Conservation (phyloP, 768 basidiomycete genomes). For the Rhodotorula kratochvilovae region DNA sequence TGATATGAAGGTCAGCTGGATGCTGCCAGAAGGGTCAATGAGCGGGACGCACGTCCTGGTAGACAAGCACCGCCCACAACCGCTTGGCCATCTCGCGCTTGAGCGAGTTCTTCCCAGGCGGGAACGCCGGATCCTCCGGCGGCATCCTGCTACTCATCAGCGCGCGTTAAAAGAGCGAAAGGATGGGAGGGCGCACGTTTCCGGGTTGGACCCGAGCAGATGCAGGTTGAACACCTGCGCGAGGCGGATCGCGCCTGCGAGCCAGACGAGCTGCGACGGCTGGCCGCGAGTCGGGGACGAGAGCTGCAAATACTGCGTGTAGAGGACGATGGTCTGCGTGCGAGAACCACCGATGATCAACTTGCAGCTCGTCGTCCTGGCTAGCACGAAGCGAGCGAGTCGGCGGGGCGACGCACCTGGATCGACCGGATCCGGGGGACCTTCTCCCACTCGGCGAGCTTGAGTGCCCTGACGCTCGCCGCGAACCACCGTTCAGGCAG, state of each 20-base stretch:
- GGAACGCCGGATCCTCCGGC: conserved; percentile 35
- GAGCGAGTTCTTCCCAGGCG: conserved; percentile 33
- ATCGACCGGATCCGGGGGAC: conserved; percentile 33
- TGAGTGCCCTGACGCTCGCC: conserved; percentile 30
- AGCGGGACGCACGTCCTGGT: conserved; percentile 27
- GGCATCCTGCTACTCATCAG: conserved; percentile 31
- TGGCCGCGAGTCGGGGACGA: conserved; percentile 34
- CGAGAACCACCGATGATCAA: neutral
- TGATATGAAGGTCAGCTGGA: neutral
- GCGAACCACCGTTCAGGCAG: conserved; percentile 30
- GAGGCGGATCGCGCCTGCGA: conserved; percentile 29
- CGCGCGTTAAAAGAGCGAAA: too few relatives aligned
- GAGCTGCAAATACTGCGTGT: conserved; percentile 39
- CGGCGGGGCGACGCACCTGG: conserved; percentile 13
- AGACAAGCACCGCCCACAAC: conserved; percentile 35
- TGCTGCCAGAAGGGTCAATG: neutral
- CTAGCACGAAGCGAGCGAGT: too few relatives aligned
- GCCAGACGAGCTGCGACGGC: conserved; percentile 35
- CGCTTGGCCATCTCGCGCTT: conserved; percentile 39
- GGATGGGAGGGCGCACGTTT: conserved; percentile 18
- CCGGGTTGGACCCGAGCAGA: conserved; percentile 32
- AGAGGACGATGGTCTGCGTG: conserved; percentile 35
- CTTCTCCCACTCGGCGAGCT: conserved; percentile 33
- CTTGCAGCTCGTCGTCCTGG: neutral
- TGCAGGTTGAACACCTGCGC: conserved; percentile 32